Conservation (phyloP, 139 green algal species). For the Pleodorina starrii region DNA sequence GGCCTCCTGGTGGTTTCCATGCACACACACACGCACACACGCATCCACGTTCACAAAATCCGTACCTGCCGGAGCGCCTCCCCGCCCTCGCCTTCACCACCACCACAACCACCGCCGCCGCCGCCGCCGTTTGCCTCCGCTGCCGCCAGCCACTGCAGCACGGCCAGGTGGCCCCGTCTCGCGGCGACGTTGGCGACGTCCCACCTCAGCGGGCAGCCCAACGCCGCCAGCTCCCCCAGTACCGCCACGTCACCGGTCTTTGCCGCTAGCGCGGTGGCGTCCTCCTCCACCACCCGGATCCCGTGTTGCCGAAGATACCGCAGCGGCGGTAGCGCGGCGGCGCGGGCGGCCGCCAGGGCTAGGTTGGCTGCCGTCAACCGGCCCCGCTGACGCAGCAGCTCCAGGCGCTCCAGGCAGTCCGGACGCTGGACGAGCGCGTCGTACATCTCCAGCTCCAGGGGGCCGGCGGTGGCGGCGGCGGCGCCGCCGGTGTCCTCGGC, state of each 20-base stretch:
- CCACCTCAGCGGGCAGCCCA: neutral
- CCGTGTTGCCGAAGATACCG: neutral
- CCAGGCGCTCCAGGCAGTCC: neutral
- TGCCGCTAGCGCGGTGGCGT: neutral
- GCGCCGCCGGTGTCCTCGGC: too few species aligned
- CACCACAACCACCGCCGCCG: too few species aligned
- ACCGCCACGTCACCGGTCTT: neutral
- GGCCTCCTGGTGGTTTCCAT: too few species aligned
- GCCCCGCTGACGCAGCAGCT: neutral
- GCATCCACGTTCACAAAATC: too few species aligned
- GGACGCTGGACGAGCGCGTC: too few species aligned
- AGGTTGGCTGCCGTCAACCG: neutral
- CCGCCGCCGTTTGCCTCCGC: too few species aligned
- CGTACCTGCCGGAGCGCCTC: too few species aligned
- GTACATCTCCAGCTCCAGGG: neutral
- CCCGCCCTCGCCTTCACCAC: too few species aligned
- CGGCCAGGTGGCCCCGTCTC: neutral
- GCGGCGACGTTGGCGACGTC: neutral
- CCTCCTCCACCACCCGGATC: neutral
- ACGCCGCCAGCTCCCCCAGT: neutral
- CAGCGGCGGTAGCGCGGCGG: neutral
- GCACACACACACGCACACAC: too few species aligned
- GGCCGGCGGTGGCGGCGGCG: neutral
- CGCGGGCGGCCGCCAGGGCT: neutral
- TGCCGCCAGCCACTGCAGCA: neutral